Percentiles rank a stretch among this genome's conserved stretches.
Evolutionary conservation across 257 asterid species (phyloP).

Genomic region (Capsicum pubescens): DNA sequence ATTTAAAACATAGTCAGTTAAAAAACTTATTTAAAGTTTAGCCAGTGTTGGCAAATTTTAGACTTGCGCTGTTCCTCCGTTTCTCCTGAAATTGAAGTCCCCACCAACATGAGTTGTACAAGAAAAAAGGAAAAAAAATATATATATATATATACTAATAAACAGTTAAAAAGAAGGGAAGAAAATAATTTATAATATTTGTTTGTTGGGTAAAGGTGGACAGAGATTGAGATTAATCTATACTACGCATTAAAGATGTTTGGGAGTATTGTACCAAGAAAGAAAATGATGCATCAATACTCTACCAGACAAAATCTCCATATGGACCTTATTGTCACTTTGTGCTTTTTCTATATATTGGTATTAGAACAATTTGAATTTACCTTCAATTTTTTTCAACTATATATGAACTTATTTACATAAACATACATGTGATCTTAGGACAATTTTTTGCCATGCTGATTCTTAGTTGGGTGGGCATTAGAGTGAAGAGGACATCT

Average conservation of each 20-base stretch:
- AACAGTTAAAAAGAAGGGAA: not conserved
- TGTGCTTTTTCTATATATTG: not conserved
- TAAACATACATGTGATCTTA: not conserved
- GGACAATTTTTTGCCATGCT: not conserved
- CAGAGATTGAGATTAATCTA: slow-evolving; percentile 11
- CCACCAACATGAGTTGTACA: not conserved
- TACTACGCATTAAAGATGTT: slow-evolving; percentile 22
- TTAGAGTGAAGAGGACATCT: slow-evolving; percentile 58
- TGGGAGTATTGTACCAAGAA: slow-evolving; percentile 26
- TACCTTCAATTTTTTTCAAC: not conserved
- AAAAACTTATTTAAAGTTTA: not conserved
- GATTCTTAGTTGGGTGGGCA: slow-evolving; percentile 1
- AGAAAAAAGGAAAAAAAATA: not conserved
- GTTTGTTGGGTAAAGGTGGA: slow-evolving; percentile 8
- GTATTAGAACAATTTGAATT: not conserved
- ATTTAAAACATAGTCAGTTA: not conserved
- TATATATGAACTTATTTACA: not conserved
- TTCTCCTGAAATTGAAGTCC: not conserved
- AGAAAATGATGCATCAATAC: slow-evolving; percentile 48
- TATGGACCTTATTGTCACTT: slow-evolving; percentile 38
- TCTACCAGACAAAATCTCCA: slow-evolving; percentile 20
- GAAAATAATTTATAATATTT: not conserved
- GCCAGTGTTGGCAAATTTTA: not conserved
- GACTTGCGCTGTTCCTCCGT: no score
- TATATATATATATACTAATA: not conserved